Evolutionary conservation across 345 rosid species (phyloP).

Genomic region (Crucihimalaya himalaica): DNA sequence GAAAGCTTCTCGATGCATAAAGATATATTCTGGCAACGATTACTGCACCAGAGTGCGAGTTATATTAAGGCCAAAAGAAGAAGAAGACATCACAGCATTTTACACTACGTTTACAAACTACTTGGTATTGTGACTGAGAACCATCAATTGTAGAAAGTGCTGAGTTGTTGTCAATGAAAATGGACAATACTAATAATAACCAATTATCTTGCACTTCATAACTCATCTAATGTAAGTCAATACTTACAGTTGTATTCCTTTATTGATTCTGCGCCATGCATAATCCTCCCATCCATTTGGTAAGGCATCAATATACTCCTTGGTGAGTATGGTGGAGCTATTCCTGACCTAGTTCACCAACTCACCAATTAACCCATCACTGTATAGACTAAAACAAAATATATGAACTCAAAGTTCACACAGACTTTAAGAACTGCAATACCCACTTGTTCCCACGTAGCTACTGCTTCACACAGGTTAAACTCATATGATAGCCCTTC

Average conservation of each 20-base stretch:
- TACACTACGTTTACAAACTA: neutral
- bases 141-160: neutral
- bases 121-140: neutral
- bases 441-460: slow-evolving; percentile 77
- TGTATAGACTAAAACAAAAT: slow-evolving; percentile 31
- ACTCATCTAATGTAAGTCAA: neutral
- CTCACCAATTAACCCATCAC: slow-evolving; percentile 52
- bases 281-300: slow-evolving; percentile 98
- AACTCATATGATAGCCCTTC: slow-evolving; percentile 81
- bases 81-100: slow-evolving; percentile 12
- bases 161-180: neutral
- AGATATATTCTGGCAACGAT: slow-evolving; percentile 72
- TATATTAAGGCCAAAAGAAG: slow-evolving; percentile 1
- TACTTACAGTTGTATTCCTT: slow-evolving; percentile 84
- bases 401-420: slow-evolving; percentile 11
- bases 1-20: slow-evolving; percentile 87
- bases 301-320: slow-evolving; percentile 86
- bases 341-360: slow-evolving; percentile 77
- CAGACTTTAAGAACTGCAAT: slow-evolving; percentile 19
- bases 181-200: neutral
- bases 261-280: slow-evolving; percentile 95
- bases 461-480: slow-evolving; percentile 90
- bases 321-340: slow-evolving; percentile 89
- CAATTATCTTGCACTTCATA: neutral
- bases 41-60: slow-evolving; percentile 51